Conservation (phyloP, 2,329 filamentous ascomycete species). For the Hymenoscyphus fructigenus region DNA sequence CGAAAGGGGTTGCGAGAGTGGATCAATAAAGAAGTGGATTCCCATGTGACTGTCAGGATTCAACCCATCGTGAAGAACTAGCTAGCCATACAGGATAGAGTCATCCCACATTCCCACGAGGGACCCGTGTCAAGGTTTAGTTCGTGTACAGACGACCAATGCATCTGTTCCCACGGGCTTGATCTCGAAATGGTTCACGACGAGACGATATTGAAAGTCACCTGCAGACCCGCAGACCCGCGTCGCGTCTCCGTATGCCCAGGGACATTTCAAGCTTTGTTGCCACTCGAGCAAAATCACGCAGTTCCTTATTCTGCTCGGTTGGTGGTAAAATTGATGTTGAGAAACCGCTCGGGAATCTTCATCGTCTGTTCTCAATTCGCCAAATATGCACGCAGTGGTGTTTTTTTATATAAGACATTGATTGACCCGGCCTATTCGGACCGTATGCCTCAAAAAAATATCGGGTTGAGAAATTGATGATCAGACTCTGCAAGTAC, state of each 20-base stretch:
- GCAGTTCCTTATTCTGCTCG: neutral
- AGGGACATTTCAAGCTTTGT: neutral
- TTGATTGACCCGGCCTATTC: neutral
- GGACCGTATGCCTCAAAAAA: neutral
- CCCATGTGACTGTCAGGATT: neutral
- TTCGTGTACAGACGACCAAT: neutral
- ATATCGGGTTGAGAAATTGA: neutral
- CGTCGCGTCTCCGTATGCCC: constrained; percentile 1
- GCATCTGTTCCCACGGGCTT: neutral
- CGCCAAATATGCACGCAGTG: neutral
- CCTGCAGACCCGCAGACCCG: neutral
- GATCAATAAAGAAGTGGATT: neutral
- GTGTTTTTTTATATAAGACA: neutral
- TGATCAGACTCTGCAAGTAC: neutral
- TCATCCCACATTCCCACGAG: neutral
- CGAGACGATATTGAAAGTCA: neutral
- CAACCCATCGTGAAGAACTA: neutral
- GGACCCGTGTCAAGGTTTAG: neutral
- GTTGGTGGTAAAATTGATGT: neutral
- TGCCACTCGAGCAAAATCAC: neutral
- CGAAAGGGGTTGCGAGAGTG: neutral
- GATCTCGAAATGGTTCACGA: neutral
- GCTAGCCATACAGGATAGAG: neutral
- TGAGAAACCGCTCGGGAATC: neutral
- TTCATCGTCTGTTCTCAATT: neutral